phyloP scores from a whole-genome alignment of 495 filamentous ascomycete species.

The Filosporella fistucella region DNA sequence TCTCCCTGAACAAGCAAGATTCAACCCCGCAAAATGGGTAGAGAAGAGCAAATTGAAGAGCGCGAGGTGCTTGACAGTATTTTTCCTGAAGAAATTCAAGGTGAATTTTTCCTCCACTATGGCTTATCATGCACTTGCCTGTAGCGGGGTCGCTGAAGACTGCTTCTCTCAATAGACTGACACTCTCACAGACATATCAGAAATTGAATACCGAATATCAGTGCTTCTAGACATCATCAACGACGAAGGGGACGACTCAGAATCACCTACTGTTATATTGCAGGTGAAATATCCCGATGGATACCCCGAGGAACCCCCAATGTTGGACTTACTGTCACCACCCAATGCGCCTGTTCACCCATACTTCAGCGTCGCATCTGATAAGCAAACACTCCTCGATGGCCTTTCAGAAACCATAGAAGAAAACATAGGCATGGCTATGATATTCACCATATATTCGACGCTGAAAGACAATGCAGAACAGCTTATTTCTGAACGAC shows the following conservation, averaged over 20 bases:
- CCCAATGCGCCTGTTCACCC: constrained; percentile 64
- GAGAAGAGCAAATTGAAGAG: constrained; percentile 92
- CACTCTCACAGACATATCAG: constrained; percentile 65
- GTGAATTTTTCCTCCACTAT: constrained; percentile 34
- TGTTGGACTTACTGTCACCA: constrained; percentile 68
- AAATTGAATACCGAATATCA: constrained; percentile 78
- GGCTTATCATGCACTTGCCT: neutral
- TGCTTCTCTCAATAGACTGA: neutral
- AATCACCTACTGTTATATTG: constrained; percentile 65
- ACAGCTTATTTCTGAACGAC: constrained; percentile 66
- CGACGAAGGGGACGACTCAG: constrained; percentile 48
- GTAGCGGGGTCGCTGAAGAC: neutral
- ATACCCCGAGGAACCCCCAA: constrained; percentile 83
- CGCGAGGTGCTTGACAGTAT: constrained; percentile 96
- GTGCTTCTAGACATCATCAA: constrained; percentile 67
- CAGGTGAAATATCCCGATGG: constrained; percentile 79
- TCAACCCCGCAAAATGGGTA: constrained; percentile 73
- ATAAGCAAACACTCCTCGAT: constrained; percentile 66
- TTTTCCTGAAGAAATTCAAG: constrained; percentile 95
- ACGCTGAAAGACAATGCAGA: constrained; percentile 87
- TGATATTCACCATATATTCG: constrained; percentile 89
- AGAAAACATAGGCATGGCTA: constrained; percentile 95
- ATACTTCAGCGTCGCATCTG: constrained; percentile 50
- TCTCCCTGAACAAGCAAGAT: no score
- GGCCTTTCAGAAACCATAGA: constrained; percentile 65